Conservation (phyloP, 345 rosid species). For the Microcos paniculata region DNA sequence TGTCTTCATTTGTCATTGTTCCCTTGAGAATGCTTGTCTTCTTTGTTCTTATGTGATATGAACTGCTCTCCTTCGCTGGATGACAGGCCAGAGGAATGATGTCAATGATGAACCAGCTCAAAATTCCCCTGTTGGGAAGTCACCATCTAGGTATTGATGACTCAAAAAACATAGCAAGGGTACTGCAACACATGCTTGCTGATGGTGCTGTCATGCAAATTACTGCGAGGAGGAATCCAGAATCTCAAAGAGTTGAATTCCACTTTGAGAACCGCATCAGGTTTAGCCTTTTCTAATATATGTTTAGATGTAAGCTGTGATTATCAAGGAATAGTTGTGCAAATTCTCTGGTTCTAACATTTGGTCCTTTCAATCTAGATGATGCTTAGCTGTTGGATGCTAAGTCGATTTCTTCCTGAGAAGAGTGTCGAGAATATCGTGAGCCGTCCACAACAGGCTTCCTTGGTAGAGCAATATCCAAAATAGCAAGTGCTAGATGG, state of each 20-base stretch:
- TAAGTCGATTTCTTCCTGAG: neutral
- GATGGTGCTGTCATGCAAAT: constrained; percentile 70
- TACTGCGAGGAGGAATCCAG: constrained; percentile 70
- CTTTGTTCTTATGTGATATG: neutral
- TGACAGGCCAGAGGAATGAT: constrained; percentile 90
- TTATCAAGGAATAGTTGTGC: neutral
- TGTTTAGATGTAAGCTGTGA: neutral
- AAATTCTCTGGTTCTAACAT: neutral
- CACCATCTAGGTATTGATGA: constrained; percentile 95
- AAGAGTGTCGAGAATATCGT: neutral
- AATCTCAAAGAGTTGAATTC: constrained; percentile 48
- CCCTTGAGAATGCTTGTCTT: neutral
- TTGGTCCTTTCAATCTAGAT: neutral
- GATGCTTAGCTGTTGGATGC: neutral
- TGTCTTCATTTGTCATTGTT: neutral
- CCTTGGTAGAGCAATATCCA: neutral
- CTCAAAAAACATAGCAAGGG: constrained; percentile 81
- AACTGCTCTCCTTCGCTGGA: constrained; percentile 14
- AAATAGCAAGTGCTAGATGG: too few relatives aligned
- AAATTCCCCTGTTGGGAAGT: constrained; percentile 62
- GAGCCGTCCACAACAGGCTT: neutral
- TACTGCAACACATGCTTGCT: constrained; percentile 70
- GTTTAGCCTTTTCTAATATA: neutral
- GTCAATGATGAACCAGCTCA: constrained; percentile 82
- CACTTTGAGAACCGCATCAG: constrained; percentile 59